Evolutionary conservation across 257 asterid genomes (phyloP).

Genomic region (Anisodus tanguticus): DNA sequence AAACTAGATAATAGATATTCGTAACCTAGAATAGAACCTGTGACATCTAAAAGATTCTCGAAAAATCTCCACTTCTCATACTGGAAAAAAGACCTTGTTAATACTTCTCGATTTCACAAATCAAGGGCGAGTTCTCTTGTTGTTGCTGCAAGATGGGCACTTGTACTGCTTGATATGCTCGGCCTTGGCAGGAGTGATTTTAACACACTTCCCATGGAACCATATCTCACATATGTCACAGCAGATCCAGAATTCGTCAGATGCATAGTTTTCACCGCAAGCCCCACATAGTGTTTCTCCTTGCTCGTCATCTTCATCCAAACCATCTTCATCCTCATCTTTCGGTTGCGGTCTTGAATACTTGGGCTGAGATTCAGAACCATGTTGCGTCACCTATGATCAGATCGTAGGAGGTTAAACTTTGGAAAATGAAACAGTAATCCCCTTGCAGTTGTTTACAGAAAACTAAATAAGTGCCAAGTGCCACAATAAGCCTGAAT

Average conservation of each 20-base stretch:
- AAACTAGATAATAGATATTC: background rate
- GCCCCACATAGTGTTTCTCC: constrained; percentile 72
- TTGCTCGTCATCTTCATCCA: constrained; percentile 64
- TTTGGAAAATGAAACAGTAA: background rate
- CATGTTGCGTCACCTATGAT: constrained; percentile 25
- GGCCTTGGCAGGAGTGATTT: constrained; percentile 85
- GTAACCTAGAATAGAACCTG: constrained; percentile 11
- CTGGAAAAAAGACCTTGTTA: constrained; percentile 28
- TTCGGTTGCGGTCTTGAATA: constrained; percentile 48
- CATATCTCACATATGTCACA: constrained; percentile 82
- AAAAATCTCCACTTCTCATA: background rate
- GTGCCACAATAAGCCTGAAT: background rate
- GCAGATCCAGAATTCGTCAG: constrained; percentile 83
- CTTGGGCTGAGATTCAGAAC: constrained; percentile 47
- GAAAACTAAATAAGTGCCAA: background rate
- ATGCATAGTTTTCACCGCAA: constrained; percentile 70
- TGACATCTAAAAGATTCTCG: background rate
- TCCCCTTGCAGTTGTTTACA: background rate
- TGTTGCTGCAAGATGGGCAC: constrained; percentile 67
- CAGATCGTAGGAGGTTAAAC: background rate
- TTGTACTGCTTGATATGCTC: constrained; percentile 93
- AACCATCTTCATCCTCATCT: constrained; percentile 52
- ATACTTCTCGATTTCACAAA: constrained; percentile 24
- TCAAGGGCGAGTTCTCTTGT: constrained; percentile 72
- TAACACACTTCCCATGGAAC: constrained; percentile 90